Evolutionary conservation across 192 early-diverging fungal species (phyloP).

Genomic region (Blastocladiella britannica): DNA sequence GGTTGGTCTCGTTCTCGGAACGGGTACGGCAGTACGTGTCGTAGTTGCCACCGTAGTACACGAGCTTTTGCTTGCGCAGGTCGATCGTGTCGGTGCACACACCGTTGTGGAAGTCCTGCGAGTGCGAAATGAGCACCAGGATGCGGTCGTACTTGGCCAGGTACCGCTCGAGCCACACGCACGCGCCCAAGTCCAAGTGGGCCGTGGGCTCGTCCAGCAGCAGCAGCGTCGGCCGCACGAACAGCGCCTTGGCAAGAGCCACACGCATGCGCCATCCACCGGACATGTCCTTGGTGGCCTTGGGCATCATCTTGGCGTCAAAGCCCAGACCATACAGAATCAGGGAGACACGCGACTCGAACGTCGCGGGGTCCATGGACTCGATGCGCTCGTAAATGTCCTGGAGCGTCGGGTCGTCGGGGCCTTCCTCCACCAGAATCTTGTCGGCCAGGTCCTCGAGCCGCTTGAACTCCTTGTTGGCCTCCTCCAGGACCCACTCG

Average conservation of each 20-base stretch:
- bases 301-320: slow-evolving; percentile 61
- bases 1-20: slow-evolving; percentile 87
- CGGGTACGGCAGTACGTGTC: slow-evolving; percentile 89
- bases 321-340: slow-evolving; percentile 92
- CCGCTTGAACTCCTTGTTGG: slow-evolving; percentile 70
- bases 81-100: slow-evolving; percentile 94
- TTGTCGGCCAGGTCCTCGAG: slow-evolving; percentile 85
- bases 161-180: slow-evolving; percentile 68
- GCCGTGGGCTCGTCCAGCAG: slow-evolving; percentile 70
- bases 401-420: slow-evolving; percentile 70
- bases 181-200: slow-evolving; percentile 79
- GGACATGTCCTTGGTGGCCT: slow-evolving; percentile 87
- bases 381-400: slow-evolving; percentile 96
- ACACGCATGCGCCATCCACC: slow-evolving; percentile 99
- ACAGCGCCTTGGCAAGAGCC: slow-evolving; percentile 84
- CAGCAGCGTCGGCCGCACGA: slow-evolving; percentile 55
- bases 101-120: slow-evolving; percentile 83
- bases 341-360: slow-evolving; percentile 75
- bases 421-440: slow-evolving; percentile 54
- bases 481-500: slow-evolving; percentile 74
- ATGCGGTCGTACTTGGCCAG: slow-evolving; percentile 60
- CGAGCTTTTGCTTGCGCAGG: slow-evolving; percentile 72
- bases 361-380: slow-evolving; percentile 73
- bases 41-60: slow-evolving; percentile 95
- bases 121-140: slow-evolving; percentile 75